These are phyloP conservation scores for Pseudonitzschia pungens DNA, from an alignment of 108 stramenopile genomes.

Conservation along the genomic window DNA sequence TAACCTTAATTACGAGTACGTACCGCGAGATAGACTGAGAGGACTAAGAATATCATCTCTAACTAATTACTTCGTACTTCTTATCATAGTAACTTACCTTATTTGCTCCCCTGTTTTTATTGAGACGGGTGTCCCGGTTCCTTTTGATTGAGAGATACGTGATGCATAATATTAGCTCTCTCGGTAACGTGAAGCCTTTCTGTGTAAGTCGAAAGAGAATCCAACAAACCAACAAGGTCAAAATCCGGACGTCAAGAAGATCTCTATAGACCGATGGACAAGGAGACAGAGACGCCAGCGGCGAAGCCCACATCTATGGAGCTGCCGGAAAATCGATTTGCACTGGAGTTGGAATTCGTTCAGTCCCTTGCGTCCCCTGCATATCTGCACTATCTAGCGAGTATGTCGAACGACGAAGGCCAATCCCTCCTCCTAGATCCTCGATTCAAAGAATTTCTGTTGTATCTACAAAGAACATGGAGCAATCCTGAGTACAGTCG, in stretches of 20 bases:
- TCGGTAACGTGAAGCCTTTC: no score
- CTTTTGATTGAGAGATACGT: no score
- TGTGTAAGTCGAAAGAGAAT: background rate
- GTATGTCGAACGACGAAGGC: slow-evolving; percentile 39
- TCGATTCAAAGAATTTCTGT: slow-evolving; percentile 68
- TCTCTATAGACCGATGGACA: background rate
- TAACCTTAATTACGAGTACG: no score
- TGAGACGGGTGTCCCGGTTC: no score
- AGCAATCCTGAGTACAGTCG: slow-evolving; percentile 74
- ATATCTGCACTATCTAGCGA: slow-evolving; percentile 83
- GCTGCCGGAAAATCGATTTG: slow-evolving; percentile 59
- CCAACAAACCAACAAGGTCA: background rate
- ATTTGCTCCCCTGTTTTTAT: no score
- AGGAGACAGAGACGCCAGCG: background rate
- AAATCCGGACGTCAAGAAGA: background rate
- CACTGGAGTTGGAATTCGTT: slow-evolving; percentile 65
- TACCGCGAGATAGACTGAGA: no score
- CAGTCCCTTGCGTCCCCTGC: slow-evolving; percentile 87
- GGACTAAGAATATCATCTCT: no score
- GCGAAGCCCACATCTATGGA: slow-evolving; percentile 9
- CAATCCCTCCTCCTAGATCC: slow-evolving; percentile 54
- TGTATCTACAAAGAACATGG: slow-evolving; percentile 62
- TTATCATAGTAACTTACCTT: no score
- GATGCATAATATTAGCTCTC: no score
- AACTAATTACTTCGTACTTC: no score